Evolutionary conservation across 1,139 yeast species (phyloP), one percentile per base, ranked within the genome.

Genomic region (Lodderomyces oxycetoniae): DNA sequence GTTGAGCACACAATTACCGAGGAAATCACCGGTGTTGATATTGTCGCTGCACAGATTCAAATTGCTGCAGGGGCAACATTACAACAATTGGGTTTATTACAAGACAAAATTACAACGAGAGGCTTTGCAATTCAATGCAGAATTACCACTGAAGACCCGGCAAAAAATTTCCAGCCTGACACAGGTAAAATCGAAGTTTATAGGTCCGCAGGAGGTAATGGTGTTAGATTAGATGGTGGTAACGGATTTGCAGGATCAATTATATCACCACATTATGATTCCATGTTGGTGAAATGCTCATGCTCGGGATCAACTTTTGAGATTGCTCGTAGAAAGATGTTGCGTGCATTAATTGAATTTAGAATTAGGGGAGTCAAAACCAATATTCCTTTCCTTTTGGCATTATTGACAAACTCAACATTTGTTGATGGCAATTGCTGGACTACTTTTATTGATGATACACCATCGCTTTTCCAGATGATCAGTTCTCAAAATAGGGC

Each of bases 41-140:
- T 91, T 46, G 97, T 91, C 22, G 96, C 97, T 41, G 98, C 98
- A 14, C 99, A 91, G 68, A 91, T 91, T 53, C 98, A 93, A 69
- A 88, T 91, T 53, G 97, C 97, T 35, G 98, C 97, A 5, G 99
- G 99, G 53, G 98, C 98, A 26, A 77, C 95, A 3, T 73, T 91
- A 51, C 81, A 80, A 47, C 95, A 91, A 58, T 73, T 91, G 51
- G 97, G 98, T 14, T 73, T 91, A 44, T 68, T 89, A 46, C 98
- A 91, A 67, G 96, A 89, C 59, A 83, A 84, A 57, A 88, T 91
- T 63, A 84, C 96, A 40, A 82, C 95, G 35, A 79, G 98, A 58
- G 99, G 99, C 9, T 91, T 89, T 60, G 97, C 98, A 29, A 91
- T 91, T 50, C 99, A 91, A 69, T 93, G 98, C 72, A 88, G 98